Base-by-base conservation (phyloP, 192 early-diverging fungal genomes). In the Mortierella hygrophila region DNA sequence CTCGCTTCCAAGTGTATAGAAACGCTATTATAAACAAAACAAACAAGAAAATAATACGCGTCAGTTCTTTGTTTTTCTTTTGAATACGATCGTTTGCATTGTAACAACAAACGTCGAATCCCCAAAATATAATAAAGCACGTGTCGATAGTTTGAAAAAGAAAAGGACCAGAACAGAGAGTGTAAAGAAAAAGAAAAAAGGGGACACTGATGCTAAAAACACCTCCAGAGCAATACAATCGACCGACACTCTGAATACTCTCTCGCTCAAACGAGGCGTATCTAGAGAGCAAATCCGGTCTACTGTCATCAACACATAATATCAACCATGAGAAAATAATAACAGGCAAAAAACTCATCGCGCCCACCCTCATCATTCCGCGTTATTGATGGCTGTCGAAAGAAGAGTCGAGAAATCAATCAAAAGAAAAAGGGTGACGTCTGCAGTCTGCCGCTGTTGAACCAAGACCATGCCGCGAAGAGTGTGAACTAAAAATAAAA, bases 81-180 rank as follows among this genome's bases (percentile, higher is more conserved):
- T 65, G 60, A 65, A 65, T 32, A 15, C 60, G 29, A 35, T 65
- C 32, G 10, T 26, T 35, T 10, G 29, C 2, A 65, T 29, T 65
- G 32, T 35, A 8, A n/a, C 55, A 65, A 65, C 29, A 65, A 65
- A 26, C n/a, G 26, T 65, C 60, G 29, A 65, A 65, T 65, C 60
- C 29, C 47, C 42, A 70, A 54, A 70, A 55, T 70, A 71, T 57
- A 70, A 78, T 65, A 79, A 73, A 73, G 75, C 79, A 74, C 79
- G 72, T 80, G 72, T 72, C 54, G 47, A n/a, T 40, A 42, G 57
- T 32, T 60, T 38, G n/a, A 32, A 57, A 68, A 35, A 46, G 26
- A 18, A 44, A 55, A 20, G 65, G 26, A n/a, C 38, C 6, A 20
- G 32, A 52, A 20, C 20, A 52, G 16, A 52, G 49, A 52, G 49